A percentile compares a stretch with the other conserved stretches of the same genome.
Conservation (phyloP, 345 rosid species). For the Jatropha curcas region DNA sequence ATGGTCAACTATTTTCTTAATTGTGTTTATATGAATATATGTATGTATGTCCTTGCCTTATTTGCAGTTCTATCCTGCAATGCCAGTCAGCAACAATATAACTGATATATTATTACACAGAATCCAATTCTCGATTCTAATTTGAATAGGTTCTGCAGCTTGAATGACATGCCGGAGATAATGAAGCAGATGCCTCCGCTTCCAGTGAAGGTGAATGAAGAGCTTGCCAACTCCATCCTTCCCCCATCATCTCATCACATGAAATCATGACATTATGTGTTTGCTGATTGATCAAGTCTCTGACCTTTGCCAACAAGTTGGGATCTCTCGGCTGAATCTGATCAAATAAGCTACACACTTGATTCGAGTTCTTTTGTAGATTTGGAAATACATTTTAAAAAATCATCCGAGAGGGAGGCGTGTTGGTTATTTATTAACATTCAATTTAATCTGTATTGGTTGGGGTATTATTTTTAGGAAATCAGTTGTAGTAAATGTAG, state of each 20-base stretch:
- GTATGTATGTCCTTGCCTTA: not conserved
- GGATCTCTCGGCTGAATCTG: not conserved
- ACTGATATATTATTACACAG: not conserved
- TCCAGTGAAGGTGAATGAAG: slow-evolving; percentile 76
- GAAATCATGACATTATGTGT: slow-evolving; percentile 46
- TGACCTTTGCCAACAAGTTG: slow-evolving; percentile 17
- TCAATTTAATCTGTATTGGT: slow-evolving; percentile 1
- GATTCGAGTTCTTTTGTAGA: slow-evolving; percentile 3
- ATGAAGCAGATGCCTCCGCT: slow-evolving; percentile 92
- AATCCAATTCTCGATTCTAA: slow-evolving; percentile 16
- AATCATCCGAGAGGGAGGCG: slow-evolving; percentile 8
- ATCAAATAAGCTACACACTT: slow-evolving; percentile 9
- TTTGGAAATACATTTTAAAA: too few relatives aligned
- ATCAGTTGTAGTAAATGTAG: slow-evolving; percentile 39
- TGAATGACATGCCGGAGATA: slow-evolving; percentile 76
- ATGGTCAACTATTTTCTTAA: not conserved
- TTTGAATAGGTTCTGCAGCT: slow-evolving; percentile 44
- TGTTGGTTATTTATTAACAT: slow-evolving; percentile 12
- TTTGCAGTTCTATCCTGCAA: not conserved
- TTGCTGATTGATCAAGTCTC: slow-evolving; percentile 25
- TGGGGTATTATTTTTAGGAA: slow-evolving; percentile 14
- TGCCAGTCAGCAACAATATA: not conserved
- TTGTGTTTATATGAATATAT: not conserved
- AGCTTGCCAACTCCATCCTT: slow-evolving; percentile 64
- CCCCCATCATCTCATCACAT: slow-evolving; percentile 49